Evolutionary conservation across 129 eudicot species (phyloP), one percentile per base, ranked within the genome.

Genomic region (Centaurea solstitialis): DNA sequence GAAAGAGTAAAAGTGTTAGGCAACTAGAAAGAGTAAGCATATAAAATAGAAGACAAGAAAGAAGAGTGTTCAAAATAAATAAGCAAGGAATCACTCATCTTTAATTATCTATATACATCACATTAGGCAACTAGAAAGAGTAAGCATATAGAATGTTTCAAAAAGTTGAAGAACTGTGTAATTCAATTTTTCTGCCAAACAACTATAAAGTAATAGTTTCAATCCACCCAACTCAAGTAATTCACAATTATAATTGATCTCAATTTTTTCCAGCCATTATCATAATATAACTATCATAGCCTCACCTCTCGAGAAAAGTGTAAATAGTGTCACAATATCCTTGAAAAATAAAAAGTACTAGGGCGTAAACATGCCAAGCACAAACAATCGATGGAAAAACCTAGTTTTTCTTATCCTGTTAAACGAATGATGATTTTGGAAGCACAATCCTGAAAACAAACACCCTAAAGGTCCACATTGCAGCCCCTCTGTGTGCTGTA

Each of bases 291-390:
- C 7, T 50, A 24, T 15, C 10, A 3, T 53, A 28, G 68, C 38
- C 28, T 50, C 53, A 11, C 7, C 70, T 75, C 17, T 64, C 13
- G 23, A 21, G 10, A 76, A 17, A 39, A 41, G 76, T 28, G 47
- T 37, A 18, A 61, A 62, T 30, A 47, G 30, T 76, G n/a, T 76
- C 17, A 59, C 11, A 23, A 20, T 18, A 76, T 62, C 33, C 18
- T 57, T 35, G 30, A 75, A 57, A 75, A 28, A 15, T 57, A 59
- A 57, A 26, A 75, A 6, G 18, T 50, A 74, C 12, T 15, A 20
- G 12, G 38, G 39, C 23, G 57, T 75, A 57, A 15, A 20, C 70
- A 33, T 59, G 13, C 35, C 79, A 75, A 75, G 65, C 79, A 53
- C 45, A 15, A 24, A 61, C 23, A 50, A 47, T 6, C 24, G 24